phyloP scores from a whole-genome alignment of 1,139 yeast genomes.

The Yamadazyma membranifaciens region DNA sequence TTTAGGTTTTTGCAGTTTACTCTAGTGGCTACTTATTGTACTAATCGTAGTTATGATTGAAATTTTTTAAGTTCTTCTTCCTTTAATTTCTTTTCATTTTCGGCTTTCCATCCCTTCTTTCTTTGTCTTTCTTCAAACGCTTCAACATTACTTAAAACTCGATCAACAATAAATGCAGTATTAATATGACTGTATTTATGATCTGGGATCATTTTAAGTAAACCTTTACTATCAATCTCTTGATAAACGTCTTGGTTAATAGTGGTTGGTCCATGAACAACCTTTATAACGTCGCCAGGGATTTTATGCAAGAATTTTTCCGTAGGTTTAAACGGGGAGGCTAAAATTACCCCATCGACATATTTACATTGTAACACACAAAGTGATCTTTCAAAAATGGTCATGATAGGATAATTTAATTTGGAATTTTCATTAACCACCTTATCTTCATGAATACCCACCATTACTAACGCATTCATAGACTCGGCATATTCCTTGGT shows the following conservation, averaged over 20 bases:
- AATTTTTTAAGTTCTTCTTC: conserved; percentile 20
- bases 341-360: conserved; percentile 73
- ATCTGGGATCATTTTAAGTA: conserved; percentile 45
- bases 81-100: conserved; percentile 30
- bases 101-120: conserved; percentile 73
- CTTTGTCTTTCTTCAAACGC: conserved; percentile 78
- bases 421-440: conserved; percentile 62
- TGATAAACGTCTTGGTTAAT: conserved; percentile 42
- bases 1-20: no score
- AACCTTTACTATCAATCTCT: conserved; percentile 32
- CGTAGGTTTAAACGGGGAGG: conserved; percentile 61
- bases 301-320: conserved; percentile 34
- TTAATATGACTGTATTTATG: conserved; percentile 62
- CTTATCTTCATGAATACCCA: conserved; percentile 69
- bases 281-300: conserved; percentile 42
- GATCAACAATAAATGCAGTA: conserved; percentile 62
- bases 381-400: conserved; percentile 75
- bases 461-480: conserved; percentile 49
- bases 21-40: no score
- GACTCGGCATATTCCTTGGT: conserved; percentile 40
- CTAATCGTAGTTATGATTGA: background rate
- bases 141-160: conserved; percentile 63
- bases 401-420: conserved; percentile 81
- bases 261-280: conserved; percentile 65
- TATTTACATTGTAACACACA: conserved; percentile 86